Base-by-base conservation (phyloP, 192 early-diverging fungal genomes). In the Podila epigama region DNA sequence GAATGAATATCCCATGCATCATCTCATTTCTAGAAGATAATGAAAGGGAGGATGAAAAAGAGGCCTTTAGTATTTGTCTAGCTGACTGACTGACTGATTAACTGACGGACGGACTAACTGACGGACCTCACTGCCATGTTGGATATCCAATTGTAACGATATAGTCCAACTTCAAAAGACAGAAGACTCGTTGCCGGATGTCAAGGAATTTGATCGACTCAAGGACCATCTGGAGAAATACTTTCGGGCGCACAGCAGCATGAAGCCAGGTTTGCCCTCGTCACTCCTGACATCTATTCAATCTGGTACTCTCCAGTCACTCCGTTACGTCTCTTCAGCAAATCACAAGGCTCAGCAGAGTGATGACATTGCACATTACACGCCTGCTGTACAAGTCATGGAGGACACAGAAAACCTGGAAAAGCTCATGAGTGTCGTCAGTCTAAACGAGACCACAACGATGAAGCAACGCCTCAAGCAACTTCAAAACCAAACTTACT, bases 221-320 rank as follows among this genome's bases (percentile, higher is more conserved):
- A 89, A 93, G 61, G 89, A 92, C 36, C 88, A 96, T 80, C 93
- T 93, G 80, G 94, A 97, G 68, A 88, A 92, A 39, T 78, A 92
- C 57, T 70, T 93, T 48, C 87, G 89, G 6, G 71, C 73, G 10
- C 79, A 78, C 35, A 51, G 42, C n/a, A 53, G 32, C n/a, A 4
- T 58, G 18, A 77, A 77, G 34, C 66, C 70, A 1, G 65, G 75
- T 5, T 52, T 67, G 0, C 55, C 60, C 1, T 60, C 81, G 2
- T 70, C 75, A 0, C 44, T 83, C 0, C 59, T 77, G 1, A 60
- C 81, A 1, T 69, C 71, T n/a, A 75, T 75, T 18, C 71, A 75
- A 44, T 51, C 71, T 3, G 71, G 71, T 31, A 52, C 70, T 8
- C 41, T 71, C 29, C 69, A 71, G 36, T 65, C 70, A 4, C 44